These are phyloP conservation scores for Handroanthus guayacan DNA, from an alignment of 257 asterid species.

Conservation along the genomic window DNA sequence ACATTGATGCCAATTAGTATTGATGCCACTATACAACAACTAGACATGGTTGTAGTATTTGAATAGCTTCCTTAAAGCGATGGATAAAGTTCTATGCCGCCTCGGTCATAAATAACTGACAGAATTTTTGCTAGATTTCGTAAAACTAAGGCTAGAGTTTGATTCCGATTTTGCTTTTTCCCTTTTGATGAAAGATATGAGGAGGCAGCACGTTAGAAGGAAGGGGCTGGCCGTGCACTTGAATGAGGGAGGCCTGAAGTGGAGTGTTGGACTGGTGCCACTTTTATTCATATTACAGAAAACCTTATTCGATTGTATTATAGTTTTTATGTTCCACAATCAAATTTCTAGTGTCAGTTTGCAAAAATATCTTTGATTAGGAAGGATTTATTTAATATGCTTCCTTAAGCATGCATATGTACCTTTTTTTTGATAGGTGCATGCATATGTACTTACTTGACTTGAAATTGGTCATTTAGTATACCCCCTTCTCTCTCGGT, in stretches of 20 bases:
- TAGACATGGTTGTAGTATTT: neutral
- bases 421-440: no score
- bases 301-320: neutral
- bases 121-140: neutral
- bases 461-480: neutral
- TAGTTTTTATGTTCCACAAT: neutral
- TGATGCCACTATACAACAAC: no score
- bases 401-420: slow-evolving; percentile 11
- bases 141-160: slow-evolving; percentile 22
- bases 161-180: neutral
- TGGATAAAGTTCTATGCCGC: slow-evolving; percentile 3
- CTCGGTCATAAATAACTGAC: neutral
- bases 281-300: neutral
- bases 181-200: neutral
- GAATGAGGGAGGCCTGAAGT: slow-evolving; percentile 7
- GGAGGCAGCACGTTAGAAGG: slow-evolving; percentile 6
- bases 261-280: slow-evolving; percentile 10
- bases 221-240: neutral
- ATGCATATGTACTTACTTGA: neutral
- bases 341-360: neutral
- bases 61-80: slow-evolving; percentile 4
- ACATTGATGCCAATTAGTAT: neutral
- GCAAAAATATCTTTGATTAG: neutral
- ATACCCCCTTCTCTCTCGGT: neutral
- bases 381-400: neutral